phyloP scores from a whole-genome alignment of 805 yeast genomes.

The Sungouiozyma intestinalis region DNA sequence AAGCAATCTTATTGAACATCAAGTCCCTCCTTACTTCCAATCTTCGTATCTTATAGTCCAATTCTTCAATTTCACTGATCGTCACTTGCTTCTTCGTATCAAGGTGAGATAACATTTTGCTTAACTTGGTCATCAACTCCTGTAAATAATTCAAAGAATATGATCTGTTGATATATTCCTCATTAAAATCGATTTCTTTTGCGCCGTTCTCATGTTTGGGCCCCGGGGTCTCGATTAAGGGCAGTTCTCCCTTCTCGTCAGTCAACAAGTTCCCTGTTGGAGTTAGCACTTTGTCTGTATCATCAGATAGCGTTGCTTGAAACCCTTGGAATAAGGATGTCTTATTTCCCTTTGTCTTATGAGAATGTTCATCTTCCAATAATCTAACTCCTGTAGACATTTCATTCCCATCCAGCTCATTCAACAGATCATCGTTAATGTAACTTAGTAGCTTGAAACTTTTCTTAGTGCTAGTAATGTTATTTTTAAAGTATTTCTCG shows the following conservation, averaged over 20 bases:
- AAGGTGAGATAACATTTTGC: slow-evolving; percentile 40
- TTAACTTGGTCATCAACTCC: slow-evolving; percentile 31
- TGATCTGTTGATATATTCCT: slow-evolving; percentile 33
- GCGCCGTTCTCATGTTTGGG: not conserved
- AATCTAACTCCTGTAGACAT: slow-evolving; percentile 10
- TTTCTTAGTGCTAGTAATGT: slow-evolving; percentile 28
- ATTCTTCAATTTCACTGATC: slow-evolving; percentile 51
- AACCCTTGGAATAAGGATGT: slow-evolving; percentile 4
- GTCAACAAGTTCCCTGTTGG: slow-evolving; percentile 4
- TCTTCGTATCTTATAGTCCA: slow-evolving; percentile 46
- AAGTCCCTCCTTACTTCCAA: slow-evolving; percentile 41
- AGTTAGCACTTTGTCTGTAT: slow-evolving; percentile 2
- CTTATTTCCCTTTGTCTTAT: not conserved
- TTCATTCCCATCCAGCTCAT: slow-evolving; percentile 29
- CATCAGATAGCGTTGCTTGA: slow-evolving; percentile 4
- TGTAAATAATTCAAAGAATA: slow-evolving; percentile 34
- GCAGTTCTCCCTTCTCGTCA: not conserved
- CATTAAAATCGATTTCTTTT: slow-evolving; percentile 31
- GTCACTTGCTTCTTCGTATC: slow-evolving; percentile 58
- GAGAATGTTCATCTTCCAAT: not conserved
- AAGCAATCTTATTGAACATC: slow-evolving; percentile 49
- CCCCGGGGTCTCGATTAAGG: slow-evolving; percentile 5
- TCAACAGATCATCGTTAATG: slow-evolving; percentile 52
- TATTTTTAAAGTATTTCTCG: slow-evolving; percentile 33
- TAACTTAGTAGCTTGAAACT: slow-evolving; percentile 40